Evolutionary conservation across 148 eudicot genomes (phyloP), one percentile per base, ranked within the genome.

Genomic region (Nepenthes mirabilis): DNA sequence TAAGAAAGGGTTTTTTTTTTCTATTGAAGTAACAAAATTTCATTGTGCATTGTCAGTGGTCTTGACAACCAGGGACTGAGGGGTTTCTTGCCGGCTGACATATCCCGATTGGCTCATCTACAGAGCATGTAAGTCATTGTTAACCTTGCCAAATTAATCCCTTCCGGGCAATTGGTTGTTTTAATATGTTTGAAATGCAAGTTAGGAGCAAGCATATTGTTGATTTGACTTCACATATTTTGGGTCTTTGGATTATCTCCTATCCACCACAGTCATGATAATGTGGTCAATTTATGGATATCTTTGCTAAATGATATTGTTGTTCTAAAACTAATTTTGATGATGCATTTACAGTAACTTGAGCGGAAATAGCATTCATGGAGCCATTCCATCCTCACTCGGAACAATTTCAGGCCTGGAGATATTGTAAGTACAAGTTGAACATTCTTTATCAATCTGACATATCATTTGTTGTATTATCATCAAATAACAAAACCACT

Each of bases 1-100:
- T 49, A n/a, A 49, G 3, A 2, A 49, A 11, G 23, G 23, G 23
- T 23, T 23, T 23, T 23, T 23, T 23, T 23, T 23, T 23, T 23
- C 23, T 0, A 23, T 45, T 45, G 11, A 45, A 49, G 52, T 49
- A n/a, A 49, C 14, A 2, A 49, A 11, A 43, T 55, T 34, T 6
- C 53, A 49, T 1, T 68, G 43, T 70, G 63, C 56, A 65, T 73
- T 58, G 43, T 11, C 82, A 91, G 98, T 54, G 95, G 79, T 63
- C 96, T 93, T 55, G 95, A 86, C 77, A 89, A 86, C 68, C 99
- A 93, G 74, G 99, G 89, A 68, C 72, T 93, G 70, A 83, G 80
- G 43, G 99, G 99, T 60, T 82, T 65, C 77, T 82, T 93, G 70
- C 97, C 95, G 56, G 67, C 63, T 14, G 91, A 82, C 63, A 70